A percentile compares a stretch with the other conserved stretches of the same genome.
phyloP scores from a whole-genome alignment of 768 basidiomycete genomes.

The Ephemerocybe angulata region DNA sequence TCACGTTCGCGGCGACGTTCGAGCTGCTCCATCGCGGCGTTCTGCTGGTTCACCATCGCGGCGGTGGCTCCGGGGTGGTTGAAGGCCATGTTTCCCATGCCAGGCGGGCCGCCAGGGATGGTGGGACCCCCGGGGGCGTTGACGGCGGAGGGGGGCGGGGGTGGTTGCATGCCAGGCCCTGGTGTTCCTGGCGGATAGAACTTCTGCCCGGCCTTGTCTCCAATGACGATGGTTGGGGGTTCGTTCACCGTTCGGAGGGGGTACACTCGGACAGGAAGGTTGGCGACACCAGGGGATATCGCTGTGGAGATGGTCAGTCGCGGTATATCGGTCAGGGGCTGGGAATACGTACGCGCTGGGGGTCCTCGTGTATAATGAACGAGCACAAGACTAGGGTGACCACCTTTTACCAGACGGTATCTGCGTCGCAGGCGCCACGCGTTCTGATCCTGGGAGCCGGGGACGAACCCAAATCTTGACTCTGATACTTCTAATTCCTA shows the following conservation, averaged over 20 bases:
- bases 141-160: background rate
- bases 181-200: slow-evolving; percentile 38
- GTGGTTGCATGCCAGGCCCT: slow-evolving; percentile 1
- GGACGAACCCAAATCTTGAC: slow-evolving; percentile 74
- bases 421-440: slow-evolving; percentile 71
- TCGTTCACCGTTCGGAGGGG: slow-evolving; percentile 68
- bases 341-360: slow-evolving; percentile 49
- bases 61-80: slow-evolving; percentile 48
- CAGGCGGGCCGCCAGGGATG: background rate
- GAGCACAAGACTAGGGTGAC: slow-evolving; percentile 67
- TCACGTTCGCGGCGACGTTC: slow-evolving; percentile 65
- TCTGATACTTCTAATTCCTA: slow-evolving; percentile 80
- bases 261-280: slow-evolving; percentile 64
- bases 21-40: slow-evolving; percentile 64
- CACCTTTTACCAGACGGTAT: slow-evolving; percentile 70
- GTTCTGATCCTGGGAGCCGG: slow-evolving; percentile 51
- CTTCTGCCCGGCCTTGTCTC: slow-evolving; percentile 73
- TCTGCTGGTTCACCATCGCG: slow-evolving; percentile 66
- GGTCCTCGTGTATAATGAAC: slow-evolving; percentile 74
- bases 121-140: background rate
- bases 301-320: slow-evolving; percentile 33
- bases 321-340: slow-evolving; percentile 8
- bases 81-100: slow-evolving; percentile 28
- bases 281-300: slow-evolving; percentile 53
- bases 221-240: slow-evolving; percentile 64